phyloP scores from a whole-genome alignment of 768 basidiomycete genomes.

The Tubosaeta sp. region DNA sequence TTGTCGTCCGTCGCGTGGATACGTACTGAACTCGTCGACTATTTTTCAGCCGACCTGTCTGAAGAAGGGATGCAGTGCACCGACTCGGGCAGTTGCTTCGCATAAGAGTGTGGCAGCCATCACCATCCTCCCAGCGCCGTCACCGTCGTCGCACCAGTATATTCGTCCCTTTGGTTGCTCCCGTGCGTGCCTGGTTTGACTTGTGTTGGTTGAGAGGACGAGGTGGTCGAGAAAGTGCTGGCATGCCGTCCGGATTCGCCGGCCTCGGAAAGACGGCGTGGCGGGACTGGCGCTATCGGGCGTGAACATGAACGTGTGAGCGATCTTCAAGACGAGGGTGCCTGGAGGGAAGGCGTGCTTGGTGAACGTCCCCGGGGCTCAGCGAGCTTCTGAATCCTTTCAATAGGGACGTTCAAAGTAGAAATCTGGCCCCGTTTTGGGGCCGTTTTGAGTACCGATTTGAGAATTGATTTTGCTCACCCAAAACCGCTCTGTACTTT shows the following conservation, averaged over 20 bases:
- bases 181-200: constrained; percentile 9
- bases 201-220: too few relatives aligned
- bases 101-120: constrained; percentile 1
- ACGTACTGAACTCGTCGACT: background rate
- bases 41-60: constrained; percentile 2
- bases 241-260: background rate
- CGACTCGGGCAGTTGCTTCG: constrained; percentile 8
- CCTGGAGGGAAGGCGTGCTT: too few relatives aligned
- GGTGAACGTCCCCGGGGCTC: too few relatives aligned
- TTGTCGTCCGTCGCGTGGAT: background rate
- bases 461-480: too few relatives aligned
- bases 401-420: too few relatives aligned
- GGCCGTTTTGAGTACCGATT: too few relatives aligned
- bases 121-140: constrained; percentile 9
- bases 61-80: constrained; percentile 17
- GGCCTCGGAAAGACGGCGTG: background rate
- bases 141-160: constrained; percentile 10
- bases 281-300: background rate
- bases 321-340: too few relatives aligned
- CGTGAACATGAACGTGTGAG: too few relatives aligned
- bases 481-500: background rate
- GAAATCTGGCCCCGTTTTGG: too few relatives aligned
- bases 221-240: background rate
- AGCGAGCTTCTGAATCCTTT: too few relatives aligned
- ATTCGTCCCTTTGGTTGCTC: constrained; percentile 1